Conservation (phyloP, 768 basidiomycete genomes). For the Trichaptum fuscoviolaceum region DNA sequence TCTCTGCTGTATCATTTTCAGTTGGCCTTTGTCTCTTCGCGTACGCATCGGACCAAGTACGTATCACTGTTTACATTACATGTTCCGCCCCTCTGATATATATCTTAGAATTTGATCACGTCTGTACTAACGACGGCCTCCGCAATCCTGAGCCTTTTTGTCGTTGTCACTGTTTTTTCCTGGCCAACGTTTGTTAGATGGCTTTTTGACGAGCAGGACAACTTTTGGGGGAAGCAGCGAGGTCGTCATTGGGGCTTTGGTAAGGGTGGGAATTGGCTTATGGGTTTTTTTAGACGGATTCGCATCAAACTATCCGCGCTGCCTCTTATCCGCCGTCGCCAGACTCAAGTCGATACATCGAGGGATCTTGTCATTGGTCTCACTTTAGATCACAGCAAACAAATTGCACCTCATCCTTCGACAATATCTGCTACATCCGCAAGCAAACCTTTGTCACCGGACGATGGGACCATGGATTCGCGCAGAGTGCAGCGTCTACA, state of each 20-base stretch:
- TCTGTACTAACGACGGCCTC: conserved; percentile 72
- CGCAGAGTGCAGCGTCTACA: too few species aligned
- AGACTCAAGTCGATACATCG: too few species aligned
- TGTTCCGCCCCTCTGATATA: conserved; percentile 2
- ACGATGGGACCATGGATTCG: too few species aligned
- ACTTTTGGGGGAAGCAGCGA: too few species aligned
- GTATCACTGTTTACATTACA: conserved; percentile 18
- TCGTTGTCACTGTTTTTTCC: conserved; percentile 60
- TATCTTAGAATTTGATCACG: conserved; percentile 47
- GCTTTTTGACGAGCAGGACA: conserved; percentile 66
- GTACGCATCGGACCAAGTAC: conserved; percentile 66
- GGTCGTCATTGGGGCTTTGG: too few species aligned
- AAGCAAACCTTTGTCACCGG: too few species aligned
- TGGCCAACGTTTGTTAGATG: conserved; percentile 73
- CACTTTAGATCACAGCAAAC: too few species aligned
- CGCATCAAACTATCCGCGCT: too few species aligned
- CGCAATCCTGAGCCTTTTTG: conserved; percentile 68
- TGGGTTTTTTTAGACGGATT: too few species aligned
- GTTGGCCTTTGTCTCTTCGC: conserved; percentile 75
- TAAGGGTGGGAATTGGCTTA: too few species aligned
- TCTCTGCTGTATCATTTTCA: conserved; percentile 81
- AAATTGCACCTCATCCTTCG: conserved; percentile 8
- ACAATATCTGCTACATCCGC: conserved; percentile 17
- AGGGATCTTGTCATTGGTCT: too few species aligned
- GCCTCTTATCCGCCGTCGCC: too few species aligned